A percentile compares a stretch with the other conserved stretches of the same genome.
phyloP scores from a whole-genome alignment of 139 green algal genomes.

The Closterium sp. region DNA sequence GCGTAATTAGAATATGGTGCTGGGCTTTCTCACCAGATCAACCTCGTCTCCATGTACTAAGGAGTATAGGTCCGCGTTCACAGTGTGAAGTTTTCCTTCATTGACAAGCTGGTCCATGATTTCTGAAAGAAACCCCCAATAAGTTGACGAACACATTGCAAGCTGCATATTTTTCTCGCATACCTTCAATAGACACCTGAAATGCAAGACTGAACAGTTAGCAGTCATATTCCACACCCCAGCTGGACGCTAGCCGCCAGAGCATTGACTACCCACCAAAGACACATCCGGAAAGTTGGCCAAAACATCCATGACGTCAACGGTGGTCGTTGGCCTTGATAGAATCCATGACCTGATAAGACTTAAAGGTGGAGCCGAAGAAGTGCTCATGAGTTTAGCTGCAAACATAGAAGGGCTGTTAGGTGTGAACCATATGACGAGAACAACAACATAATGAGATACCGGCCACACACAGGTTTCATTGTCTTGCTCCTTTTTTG shows the following conservation, averaged over 20 bases:
- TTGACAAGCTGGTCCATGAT: slow-evolving; percentile 14
- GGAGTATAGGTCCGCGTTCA: slow-evolving; percentile 19
- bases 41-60: neutral
- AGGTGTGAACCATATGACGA: neutral
- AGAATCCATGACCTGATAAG: neutral
- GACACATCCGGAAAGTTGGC: slow-evolving; percentile 28
- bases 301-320: slow-evolving; percentile 15
- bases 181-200: neutral
- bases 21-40: neutral
- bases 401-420: neutral
- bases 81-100: neutral
- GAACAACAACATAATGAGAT: neutral
- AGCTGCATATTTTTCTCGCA: neutral
- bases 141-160: neutral
- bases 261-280: neutral
- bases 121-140: slow-evolving; percentile 11
- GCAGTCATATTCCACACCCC: neutral
- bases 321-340: slow-evolving; percentile 12
- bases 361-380: neutral
- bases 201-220: neutral
- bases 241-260: neutral
- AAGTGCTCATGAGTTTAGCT: slow-evolving; percentile 3
- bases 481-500: neutral
- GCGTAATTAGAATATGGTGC: neutral
- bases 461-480: neutral